Evolutionary conservation across 2,329 filamentous ascomycete genomes (phyloP), one percentile per base, ranked within the genome.

Genomic region (Hymenoscyphus salicellus): DNA sequence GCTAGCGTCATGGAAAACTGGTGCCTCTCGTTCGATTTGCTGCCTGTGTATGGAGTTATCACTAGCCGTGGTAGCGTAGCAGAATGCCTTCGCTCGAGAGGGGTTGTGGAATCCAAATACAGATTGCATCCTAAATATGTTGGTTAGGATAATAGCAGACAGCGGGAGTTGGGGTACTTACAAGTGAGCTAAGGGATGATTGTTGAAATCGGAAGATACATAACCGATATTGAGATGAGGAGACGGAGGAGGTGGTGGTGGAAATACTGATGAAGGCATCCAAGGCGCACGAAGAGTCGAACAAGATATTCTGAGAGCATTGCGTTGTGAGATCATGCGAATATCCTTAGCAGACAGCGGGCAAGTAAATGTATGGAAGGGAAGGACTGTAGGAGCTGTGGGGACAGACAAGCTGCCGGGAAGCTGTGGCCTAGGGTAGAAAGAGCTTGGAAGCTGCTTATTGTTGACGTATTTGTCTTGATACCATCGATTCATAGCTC

Each of bases 121-220:
- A 0, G 95, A 98, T 79, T 99, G 95, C 95, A 99, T 99, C 63
- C 84, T 86, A 63, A 23, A 56, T 0, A 38, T 28, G 64, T 65
- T 61, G 5, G 63, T 57, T 43, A 38, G 58, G n/a, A 28, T 56
- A 23, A 3, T 23, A 11, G 28, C 23, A 26, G n/a, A 41, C 23
- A 33, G 55, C 2, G 28, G 2, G 23, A 14, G 30, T n/a, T 30
- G 41, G 61, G 17, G 16, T 72, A 83, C 79, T 79, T 70, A 86
- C 83, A 99, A 78, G 79, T 99, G 95, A 28, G 95, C 95, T 38
- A 99, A 81, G 3, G 95, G 95, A 75, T 99, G 95, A 72, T 99
- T 99, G 75, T 99, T 99, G 79, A 99, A 99, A 78, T 99, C 95
- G 0, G 95, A 98, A 3, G 95, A 98, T 43, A 99, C 88, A 76